phyloP scores from a whole-genome alignment of 1,139 yeast species.

The Hyphopichia burtonii region DNA sequence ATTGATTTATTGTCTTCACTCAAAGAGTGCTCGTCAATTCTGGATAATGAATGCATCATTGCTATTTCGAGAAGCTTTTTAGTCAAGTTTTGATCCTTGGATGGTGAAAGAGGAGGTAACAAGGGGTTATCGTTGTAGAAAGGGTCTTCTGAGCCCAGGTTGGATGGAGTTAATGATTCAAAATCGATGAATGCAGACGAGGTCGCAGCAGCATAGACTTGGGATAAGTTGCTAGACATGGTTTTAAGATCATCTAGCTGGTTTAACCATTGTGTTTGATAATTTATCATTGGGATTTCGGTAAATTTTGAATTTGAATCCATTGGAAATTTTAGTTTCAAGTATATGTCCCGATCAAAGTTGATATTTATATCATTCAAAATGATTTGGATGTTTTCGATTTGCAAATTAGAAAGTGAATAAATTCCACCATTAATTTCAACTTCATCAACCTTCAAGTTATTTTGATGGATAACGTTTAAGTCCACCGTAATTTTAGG shows the following conservation, averaged over 20 bases:
- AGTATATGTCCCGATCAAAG: conserved; percentile 15
- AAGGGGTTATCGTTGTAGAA: conserved; percentile 21
- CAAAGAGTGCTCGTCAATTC: not conserved
- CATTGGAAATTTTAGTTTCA: conserved; percentile 11
- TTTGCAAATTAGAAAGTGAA: not conserved
- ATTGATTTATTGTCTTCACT: not conserved
- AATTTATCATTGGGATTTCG: conserved; percentile 12
- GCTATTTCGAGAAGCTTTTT: conserved; percentile 33
- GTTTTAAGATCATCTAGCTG: conserved; percentile 5
- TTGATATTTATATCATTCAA: conserved; percentile 15
- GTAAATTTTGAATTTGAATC: not conserved
- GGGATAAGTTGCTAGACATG: not conserved
- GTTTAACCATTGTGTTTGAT: conserved; percentile 12
- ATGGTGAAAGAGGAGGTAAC: conserved; percentile 27
- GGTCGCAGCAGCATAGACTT: not conserved
- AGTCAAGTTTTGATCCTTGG: conserved; percentile 28
- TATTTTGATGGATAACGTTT: not conserved
- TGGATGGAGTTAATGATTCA: not conserved
- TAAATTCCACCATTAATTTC: conserved; percentile 23
- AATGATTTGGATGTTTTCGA: conserved; percentile 5
- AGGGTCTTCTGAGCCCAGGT: not conserved
- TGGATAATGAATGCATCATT: conserved; percentile 14
- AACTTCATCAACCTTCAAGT: conserved; percentile 9
- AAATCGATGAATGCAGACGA: not conserved
- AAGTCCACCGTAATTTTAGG: conserved; percentile 9